Conservation (phyloP, 345 rosid genomes). For the Aegle marmelos region DNA sequence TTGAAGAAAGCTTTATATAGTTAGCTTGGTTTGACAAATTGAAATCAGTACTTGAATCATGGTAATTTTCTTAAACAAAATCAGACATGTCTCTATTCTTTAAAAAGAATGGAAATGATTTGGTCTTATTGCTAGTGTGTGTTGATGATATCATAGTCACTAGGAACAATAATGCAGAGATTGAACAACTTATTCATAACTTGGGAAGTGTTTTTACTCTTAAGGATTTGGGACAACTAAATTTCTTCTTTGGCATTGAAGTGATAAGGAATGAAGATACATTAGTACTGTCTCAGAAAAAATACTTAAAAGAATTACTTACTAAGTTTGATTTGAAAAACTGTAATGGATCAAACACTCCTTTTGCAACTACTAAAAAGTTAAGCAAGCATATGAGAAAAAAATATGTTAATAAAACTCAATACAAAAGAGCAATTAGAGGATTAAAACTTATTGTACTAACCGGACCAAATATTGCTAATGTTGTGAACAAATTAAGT, state of each 20-base stretch:
- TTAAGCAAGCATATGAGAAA: background rate
- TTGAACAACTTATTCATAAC: too few species aligned
- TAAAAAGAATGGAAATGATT: too few species aligned
- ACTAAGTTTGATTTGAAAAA: background rate
- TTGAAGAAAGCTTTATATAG: background rate
- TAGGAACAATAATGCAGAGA: too few species aligned
- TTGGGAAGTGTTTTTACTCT: too few species aligned
- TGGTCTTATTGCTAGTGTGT: too few species aligned
- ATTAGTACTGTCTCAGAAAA: too few species aligned
- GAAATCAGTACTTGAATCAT: background rate
- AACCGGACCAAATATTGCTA: background rate
- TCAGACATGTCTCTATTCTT: too few species aligned
- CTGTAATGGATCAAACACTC: background rate
- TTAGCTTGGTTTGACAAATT: background rate
- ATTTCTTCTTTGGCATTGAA: too few species aligned
- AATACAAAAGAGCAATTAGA: background rate
- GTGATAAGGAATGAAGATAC: background rate
- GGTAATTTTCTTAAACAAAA: background rate
- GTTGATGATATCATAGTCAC: too few species aligned
- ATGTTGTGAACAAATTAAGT: background rate
- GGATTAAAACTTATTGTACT: background rate
- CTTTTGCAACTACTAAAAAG: background rate
- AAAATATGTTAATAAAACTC: rapidly evolving
- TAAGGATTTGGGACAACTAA: too few species aligned
- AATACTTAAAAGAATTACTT: too few species aligned